A percentile compares a stretch with the other conserved stretches of the same genome.
phyloP scores from a whole-genome alignment of 73 alveolate species.

The Loxodes magnus region DNA sequence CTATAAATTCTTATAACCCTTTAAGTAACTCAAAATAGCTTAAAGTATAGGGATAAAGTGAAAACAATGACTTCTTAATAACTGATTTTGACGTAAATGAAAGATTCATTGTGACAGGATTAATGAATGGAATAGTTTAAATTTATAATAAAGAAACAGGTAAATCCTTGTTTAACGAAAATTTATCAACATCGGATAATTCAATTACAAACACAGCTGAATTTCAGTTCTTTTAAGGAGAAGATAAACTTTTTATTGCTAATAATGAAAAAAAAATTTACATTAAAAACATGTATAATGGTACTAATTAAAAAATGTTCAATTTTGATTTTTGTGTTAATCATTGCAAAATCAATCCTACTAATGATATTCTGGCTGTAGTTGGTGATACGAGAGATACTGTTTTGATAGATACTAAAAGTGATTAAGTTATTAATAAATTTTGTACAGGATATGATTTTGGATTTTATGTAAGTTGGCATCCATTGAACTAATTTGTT shows the following conservation, averaged over 20 bases:
- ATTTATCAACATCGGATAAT: no score
- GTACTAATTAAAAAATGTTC: background rate
- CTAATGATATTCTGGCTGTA: background rate
- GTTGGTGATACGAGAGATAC: background rate
- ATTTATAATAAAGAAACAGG: no score
- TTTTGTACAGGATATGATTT: background rate
- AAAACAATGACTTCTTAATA: no score
- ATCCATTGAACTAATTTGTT: background rate
- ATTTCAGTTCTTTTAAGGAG: no score
- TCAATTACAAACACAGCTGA: no score
- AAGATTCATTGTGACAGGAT: no score
- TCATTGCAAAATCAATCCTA: background rate
- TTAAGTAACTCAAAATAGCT: no score
- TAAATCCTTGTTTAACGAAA: no score
- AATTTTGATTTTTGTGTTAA: background rate
- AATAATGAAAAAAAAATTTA: conserved; percentile 7
- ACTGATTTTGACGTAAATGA: no score
- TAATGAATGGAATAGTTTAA: no score
- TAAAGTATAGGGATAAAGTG: no score
- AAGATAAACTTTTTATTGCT: background rate
- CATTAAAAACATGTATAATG: background rate
- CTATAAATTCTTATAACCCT: no score
- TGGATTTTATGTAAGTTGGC: conserved; percentile 6
- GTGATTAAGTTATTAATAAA: background rate
- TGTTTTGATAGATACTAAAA: background rate